These are phyloP conservation scores for Pichia sp. DNA, from an alignment of 1,139 yeast species.

Conservation along the genomic window DNA sequence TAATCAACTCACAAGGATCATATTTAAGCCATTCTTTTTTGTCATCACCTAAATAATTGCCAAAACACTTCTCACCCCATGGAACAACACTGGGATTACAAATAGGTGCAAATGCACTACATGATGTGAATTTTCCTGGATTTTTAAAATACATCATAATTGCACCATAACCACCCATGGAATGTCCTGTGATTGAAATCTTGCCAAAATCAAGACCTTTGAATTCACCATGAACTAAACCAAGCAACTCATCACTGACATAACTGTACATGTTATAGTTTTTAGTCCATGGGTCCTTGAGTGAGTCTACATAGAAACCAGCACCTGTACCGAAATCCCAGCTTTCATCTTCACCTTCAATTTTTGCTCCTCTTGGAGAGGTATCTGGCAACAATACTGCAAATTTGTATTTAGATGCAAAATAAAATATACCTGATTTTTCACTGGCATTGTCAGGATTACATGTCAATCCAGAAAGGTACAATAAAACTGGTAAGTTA, in stretches of 20 bases:
- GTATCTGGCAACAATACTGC: conserved; percentile 94
- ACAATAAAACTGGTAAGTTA: conserved; percentile 44
- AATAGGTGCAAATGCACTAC: conserved; percentile 89
- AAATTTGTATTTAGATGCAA: conserved; percentile 75
- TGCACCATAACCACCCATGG: conserved; percentile 99
- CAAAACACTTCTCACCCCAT: conserved; percentile 85
- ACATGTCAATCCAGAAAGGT: conserved; percentile 87
- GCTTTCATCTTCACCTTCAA: conserved; percentile 72
- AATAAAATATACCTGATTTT: conserved; percentile 80
- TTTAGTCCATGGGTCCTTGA: conserved; percentile 57
- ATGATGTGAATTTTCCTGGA: conserved; percentile 70
- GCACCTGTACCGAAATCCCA: conserved; percentile 96
- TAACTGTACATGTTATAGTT: conserved; percentile 86
- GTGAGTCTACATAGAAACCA: conserved; percentile 87
- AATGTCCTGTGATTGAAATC: conserved; percentile 81
- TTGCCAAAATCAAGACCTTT: conserved; percentile 44
- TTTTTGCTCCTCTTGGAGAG: conserved; percentile 88
- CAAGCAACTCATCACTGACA: conserved; percentile 62
- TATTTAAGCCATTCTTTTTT: conserved; percentile 56
- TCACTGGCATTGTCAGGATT: conserved; percentile 94
- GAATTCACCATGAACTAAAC: conserved; percentile 39
- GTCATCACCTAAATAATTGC: conserved; percentile 64
- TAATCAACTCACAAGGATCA: conserved; percentile 74
- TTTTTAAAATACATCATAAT: conserved; percentile 65
- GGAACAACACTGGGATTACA: conserved; percentile 66